phyloP scores from a whole-genome alignment of 1,284 basidiomycete species.

The Mycosarcoma maydis region DNA sequence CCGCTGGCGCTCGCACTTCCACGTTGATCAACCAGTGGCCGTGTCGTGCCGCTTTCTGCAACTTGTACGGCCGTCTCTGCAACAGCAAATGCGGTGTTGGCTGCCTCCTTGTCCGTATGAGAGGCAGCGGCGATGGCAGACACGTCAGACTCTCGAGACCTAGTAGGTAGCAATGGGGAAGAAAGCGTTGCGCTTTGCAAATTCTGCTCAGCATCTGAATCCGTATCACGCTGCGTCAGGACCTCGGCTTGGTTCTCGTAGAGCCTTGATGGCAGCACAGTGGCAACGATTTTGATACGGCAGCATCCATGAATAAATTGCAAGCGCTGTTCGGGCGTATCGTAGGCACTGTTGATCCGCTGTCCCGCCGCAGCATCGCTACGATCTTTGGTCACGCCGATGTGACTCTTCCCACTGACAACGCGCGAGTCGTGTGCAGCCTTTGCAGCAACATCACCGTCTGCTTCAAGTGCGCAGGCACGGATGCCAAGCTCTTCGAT shows the following conservation, averaged over 20 bases:
- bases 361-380: constrained; percentile 3
- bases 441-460: constrained; percentile 18
- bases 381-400: constrained; percentile 10
- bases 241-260: constrained; percentile 10
- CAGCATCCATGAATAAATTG: constrained; percentile 52
- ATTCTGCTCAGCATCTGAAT: background rate
- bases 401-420: constrained; percentile 13
- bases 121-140: constrained; percentile 49
- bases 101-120: constrained; percentile 46
- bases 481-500: constrained; percentile 57
- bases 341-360: constrained; percentile 21
- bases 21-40: constrained; percentile 30
- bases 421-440: constrained; percentile 18
- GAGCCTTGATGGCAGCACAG: constrained; percentile 27
- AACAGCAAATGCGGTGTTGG: constrained; percentile 49
- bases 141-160: constrained; percentile 39
- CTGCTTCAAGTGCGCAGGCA: constrained; percentile 40
- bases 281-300: constrained; percentile 44
- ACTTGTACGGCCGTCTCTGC: constrained; percentile 51
- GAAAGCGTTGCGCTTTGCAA: constrained; percentile 6
- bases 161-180: constrained; percentile 11
- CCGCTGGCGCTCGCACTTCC: constrained; percentile 31
- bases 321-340: constrained; percentile 30
- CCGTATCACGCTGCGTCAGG: constrained; percentile 1
- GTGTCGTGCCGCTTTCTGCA: constrained; percentile 35